Base-by-base conservation (phyloP, 139 green algal genomes). In the Tetratostichococcus sp. region DNA sequence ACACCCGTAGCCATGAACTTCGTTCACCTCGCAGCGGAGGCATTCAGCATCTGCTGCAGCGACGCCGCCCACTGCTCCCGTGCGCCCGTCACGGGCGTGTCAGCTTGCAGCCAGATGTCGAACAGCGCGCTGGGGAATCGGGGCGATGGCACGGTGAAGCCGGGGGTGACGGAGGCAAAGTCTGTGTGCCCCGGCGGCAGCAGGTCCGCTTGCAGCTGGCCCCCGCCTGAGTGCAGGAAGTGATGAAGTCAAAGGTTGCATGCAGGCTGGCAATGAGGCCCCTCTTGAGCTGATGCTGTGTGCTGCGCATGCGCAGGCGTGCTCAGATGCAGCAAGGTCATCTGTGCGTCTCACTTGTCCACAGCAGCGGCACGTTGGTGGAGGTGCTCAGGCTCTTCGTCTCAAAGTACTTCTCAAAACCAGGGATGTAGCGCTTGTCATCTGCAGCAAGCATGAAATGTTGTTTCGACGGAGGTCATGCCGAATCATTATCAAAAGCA, bases 341-440 rank as follows among this genome's bases (percentile, higher is more conserved):
- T 22, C 65, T 25, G 8, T 11, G 30, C 30, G 19, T 32, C 22
- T 57, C 4, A 77, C 72, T 33, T 77, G 72, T 70, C 72, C 72
- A 77, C n/a, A 77, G 33, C 59, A 77, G 25, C 16, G 58, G 72
- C 32, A 77, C 57, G n/a, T 70, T 42, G 50, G 31, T 77, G 58
- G 58, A 65, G n/a, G 65, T 59, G 22, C 32, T 65, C 43, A 77
- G 28, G 31, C 33, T 65, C 19, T 77, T 77, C 33, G 58, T 65
- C 33, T 59, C 39, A 35, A 77, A 77, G 30, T 59, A 77, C 19
- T 70, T 21, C 58, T 71, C 69, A 33, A 77, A 77, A 0, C 11
- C 32, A 5, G 65, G 31, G 8, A 77, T 35, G 23, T 35, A n/a
- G 4, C 66, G 32, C 14, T 77, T 65, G 30, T 66, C 72, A 62